Conservation (phyloP, 1,284 basidiomycete genomes). For the Exobasidium rhododendri region DNA sequence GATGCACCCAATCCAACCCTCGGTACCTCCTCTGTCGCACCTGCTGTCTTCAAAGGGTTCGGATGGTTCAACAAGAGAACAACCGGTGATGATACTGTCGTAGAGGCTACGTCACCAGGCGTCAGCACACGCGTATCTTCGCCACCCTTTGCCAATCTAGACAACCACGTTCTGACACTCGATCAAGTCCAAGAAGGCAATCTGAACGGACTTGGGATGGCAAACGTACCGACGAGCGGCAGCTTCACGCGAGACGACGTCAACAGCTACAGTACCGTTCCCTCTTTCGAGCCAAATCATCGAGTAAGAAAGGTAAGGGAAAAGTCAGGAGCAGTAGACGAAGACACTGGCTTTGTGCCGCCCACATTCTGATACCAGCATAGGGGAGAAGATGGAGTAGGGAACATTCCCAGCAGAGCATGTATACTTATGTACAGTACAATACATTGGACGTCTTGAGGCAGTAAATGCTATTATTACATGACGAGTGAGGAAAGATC, state of each 20-base stretch:
- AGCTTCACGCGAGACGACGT: not conserved
- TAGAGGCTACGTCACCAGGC: not conserved
- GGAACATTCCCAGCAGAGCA: too few relatives aligned
- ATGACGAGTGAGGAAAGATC: too few relatives aligned
- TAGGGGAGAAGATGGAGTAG: too few relatives aligned
- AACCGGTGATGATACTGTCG: not conserved
- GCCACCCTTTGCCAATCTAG: conserved; percentile 17
- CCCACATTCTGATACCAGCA: conserved; percentile 13
- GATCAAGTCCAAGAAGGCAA: not conserved
- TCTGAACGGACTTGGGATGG: not conserved
- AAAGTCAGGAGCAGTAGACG: conserved; percentile 10
- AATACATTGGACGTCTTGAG: too few relatives aligned
- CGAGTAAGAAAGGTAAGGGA: conserved; percentile 9
- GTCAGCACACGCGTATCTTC: conserved; percentile 7
- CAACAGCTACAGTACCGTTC: not conserved
- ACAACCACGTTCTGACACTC: conserved; percentile 10
- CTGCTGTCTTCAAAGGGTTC: conserved; percentile 5
- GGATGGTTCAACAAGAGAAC: conserved; percentile 10
- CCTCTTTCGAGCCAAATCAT: not conserved
- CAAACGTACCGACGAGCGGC: not conserved
- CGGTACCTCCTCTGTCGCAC: not conserved
- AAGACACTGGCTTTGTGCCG: conserved; percentile 15
- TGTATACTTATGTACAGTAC: too few relatives aligned
- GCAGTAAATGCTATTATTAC: too few relatives aligned
- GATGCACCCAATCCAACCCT: not conserved